A percentile compares a stretch with the other conserved stretches of the same genome.
Conservation (phyloP, 1,284 basidiomycete species). For the Vanrija pseudolonga region DNA sequence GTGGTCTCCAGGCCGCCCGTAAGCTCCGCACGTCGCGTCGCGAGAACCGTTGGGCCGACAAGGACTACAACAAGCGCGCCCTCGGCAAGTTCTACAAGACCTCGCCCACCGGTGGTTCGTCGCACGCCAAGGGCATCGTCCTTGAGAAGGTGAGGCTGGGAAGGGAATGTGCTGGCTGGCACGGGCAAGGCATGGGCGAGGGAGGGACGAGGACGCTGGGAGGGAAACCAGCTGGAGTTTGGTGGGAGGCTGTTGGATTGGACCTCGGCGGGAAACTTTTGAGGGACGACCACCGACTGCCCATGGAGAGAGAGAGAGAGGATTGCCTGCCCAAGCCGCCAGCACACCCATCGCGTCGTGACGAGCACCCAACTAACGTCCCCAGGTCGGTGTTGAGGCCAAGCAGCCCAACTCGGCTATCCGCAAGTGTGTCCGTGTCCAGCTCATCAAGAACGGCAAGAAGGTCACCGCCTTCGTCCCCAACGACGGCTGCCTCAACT, state of each 20-base stretch:
- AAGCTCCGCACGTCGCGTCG: slow-evolving; percentile 93
- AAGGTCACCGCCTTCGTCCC: slow-evolving; percentile 90
- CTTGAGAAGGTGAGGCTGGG: slow-evolving; percentile 75
- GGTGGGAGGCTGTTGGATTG: not conserved
- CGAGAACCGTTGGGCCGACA: slow-evolving; percentile 99
- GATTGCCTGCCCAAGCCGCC: too few species aligned
- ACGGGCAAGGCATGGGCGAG: not conserved
- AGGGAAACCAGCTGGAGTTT: not conserved
- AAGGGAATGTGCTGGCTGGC: not conserved
- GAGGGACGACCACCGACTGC: not conserved
- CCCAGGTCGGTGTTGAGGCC: slow-evolving; percentile 59
- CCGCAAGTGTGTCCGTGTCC: slow-evolving; percentile 99
- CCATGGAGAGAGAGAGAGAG: not conserved
- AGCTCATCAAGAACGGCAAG: slow-evolving; percentile 99
- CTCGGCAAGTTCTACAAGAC: slow-evolving; percentile 99
- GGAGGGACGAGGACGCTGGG: too few species aligned
- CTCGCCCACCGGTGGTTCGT: slow-evolving; percentile 98
- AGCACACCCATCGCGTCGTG: not conserved
- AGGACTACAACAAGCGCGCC: slow-evolving; percentile 98
- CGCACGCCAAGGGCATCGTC: slow-evolving; percentile 99
- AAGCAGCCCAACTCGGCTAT: slow-evolving; percentile 98
- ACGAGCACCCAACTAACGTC: not conserved
- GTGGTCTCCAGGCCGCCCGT: slow-evolving; percentile 98
- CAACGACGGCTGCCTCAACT: slow-evolving; percentile 99
- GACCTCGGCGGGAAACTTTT: slow-evolving; percentile 56